Percentiles rank a stretch among this genome's conserved stretches.
These are phyloP conservation scores for Oehlia diaphana DNA, from an alignment of 192 early-diverging fungal species.

Conservation along the genomic window DNA sequence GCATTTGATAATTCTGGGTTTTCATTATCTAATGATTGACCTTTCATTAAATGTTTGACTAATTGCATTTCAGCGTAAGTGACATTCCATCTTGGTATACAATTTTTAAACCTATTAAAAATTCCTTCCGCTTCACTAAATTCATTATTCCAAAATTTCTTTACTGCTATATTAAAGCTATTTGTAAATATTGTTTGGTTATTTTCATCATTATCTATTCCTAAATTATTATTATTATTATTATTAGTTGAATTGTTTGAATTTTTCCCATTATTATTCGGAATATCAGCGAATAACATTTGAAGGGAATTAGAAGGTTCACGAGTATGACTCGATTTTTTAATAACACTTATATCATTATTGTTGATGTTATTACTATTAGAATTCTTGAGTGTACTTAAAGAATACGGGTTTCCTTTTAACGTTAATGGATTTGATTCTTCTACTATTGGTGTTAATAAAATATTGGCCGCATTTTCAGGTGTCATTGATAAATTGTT, in stretches of 20 bases:
- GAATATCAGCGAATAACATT: neutral
- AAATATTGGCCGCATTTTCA: neutral
- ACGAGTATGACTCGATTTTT: neutral
- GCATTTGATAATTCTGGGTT: slow-evolving; percentile 39
- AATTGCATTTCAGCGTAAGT: slow-evolving; percentile 43
- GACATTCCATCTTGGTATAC: slow-evolving; percentile 40
- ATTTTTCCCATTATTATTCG: neutral
- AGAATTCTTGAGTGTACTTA: too few relatives aligned
- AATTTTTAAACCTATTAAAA: slow-evolving; percentile 30
- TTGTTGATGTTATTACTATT: too few relatives aligned
- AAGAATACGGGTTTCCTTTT: neutral
- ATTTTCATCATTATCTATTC: neutral
- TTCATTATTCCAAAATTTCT: slow-evolving; percentile 42
- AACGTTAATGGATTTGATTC: slow-evolving; percentile 11
- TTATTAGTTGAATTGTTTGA: neutral
- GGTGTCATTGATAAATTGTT: neutral
- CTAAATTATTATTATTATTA: neutral
- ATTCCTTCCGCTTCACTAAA: slow-evolving; percentile 36
- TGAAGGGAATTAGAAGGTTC: slow-evolving; percentile 9
- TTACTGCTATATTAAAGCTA: slow-evolving; percentile 9
- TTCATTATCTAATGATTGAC: slow-evolving; percentile 38
- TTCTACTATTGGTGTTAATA: slow-evolving; percentile 8
- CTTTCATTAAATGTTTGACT: slow-evolving; percentile 40
- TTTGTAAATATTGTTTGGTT: neutral
- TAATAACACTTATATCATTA: neutral